These are phyloP conservation scores for Rhododendron griersonianum DNA, from an alignment of 148 eudicot species.

Conservation along the genomic window DNA sequence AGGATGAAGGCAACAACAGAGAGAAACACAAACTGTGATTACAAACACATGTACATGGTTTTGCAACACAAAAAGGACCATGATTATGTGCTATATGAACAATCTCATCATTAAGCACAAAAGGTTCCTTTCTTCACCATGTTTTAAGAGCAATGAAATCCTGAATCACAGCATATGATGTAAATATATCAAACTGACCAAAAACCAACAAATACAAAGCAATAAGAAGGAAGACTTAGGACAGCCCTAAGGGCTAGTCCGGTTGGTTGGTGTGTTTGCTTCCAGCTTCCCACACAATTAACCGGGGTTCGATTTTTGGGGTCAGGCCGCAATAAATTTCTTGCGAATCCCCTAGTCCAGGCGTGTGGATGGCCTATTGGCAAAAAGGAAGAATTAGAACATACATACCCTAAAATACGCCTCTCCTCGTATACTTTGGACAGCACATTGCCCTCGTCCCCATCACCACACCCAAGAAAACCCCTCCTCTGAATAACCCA, in stretches of 20 bases:
- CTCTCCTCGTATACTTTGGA: conserved; percentile 73
- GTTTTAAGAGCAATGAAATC: not conserved
- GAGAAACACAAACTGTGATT: not conserved
- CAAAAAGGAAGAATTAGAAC: not conserved
- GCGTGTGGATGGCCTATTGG: not conserved
- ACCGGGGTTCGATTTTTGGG: not conserved
- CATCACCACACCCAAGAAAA: conserved; percentile 88
- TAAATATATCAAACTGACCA: not conserved
- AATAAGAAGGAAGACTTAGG: not conserved
- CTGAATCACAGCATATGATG: not conserved
- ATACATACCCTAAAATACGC: conserved; percentile 66
- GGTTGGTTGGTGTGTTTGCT: not conserved
- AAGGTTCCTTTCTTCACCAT: not conserved
- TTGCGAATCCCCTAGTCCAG: too few species aligned
- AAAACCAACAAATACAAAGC: not conserved
- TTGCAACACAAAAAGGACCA: not conserved
- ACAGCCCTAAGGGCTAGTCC: too few species aligned
- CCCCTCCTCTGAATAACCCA: conserved; percentile 44
- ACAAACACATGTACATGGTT: not conserved
- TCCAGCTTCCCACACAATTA: not conserved
- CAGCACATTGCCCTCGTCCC: conserved; percentile 64
- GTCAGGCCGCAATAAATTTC: too few species aligned
- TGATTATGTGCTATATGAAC: not conserved
- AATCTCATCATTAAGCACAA: not conserved
- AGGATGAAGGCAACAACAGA: not conserved